phyloP scores from a whole-genome alignment of 352 stramenopile genomes.

The Elongisporangium undulatum region DNA sequence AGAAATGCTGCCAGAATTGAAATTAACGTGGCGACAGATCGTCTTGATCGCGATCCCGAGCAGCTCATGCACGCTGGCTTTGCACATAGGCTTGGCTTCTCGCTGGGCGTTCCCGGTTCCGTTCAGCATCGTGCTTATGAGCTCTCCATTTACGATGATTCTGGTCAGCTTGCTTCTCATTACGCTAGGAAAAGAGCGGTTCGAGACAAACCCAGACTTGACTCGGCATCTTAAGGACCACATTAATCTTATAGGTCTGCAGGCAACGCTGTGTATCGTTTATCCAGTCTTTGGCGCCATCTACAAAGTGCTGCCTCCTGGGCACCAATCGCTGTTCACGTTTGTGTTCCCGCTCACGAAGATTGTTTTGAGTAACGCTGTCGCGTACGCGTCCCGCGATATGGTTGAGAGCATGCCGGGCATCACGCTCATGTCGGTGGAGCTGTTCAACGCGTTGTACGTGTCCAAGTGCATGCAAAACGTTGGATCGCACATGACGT shows the following conservation, averaged over 20 bases:
- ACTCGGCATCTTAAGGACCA: constrained; percentile 5
- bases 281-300: constrained; percentile 10
- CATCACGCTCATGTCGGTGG: constrained; percentile 10
- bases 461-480: constrained; percentile 19
- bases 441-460: constrained; percentile 27
- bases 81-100: constrained; percentile 3
- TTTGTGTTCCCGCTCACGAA: constrained; percentile 20
- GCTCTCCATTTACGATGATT: too few species aligned
- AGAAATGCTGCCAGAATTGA: too few species aligned
- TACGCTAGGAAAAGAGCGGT: too few species aligned
- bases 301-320: neutral
- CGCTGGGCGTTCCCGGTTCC: constrained; percentile 17
- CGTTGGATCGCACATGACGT: neutral
- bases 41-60: neutral
- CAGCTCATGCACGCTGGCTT: too few species aligned
- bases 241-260: neutral
- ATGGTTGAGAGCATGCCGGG: neutral
- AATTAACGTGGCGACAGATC: too few species aligned
- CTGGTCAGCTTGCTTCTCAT: too few species aligned
- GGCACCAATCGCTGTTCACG: constrained; percentile 8
- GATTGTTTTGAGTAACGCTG: constrained; percentile 17
- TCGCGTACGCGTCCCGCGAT: constrained; percentile 2
- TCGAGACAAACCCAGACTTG: too few species aligned
- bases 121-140: constrained; percentile 1
- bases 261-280: constrained; percentile 11